phyloP scores from a whole-genome alignment of 176 grass and related monocot species.

The Sorghum bicolor region Sorghum_bicolor_NCBIv3 NC_012870.2:9726501-9727000 shows the following conservation, averaged over 20 bases:
- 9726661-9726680: constrained; percentile 57
- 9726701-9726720: constrained; percentile 38
- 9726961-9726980: constrained; percentile 50
- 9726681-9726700: constrained; percentile 20
- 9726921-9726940: constrained; percentile 38
- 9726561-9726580: not conserved
- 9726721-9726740: constrained; percentile 8
- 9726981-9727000: constrained; percentile 63
- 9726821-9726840: constrained; percentile 39
- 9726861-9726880: constrained; percentile 37
- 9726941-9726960: constrained; percentile 17
- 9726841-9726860: constrained; percentile 56
- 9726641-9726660: constrained; percentile 47
- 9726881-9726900: constrained; percentile 45
- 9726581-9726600: constrained; percentile 27
- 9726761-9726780: constrained; percentile 65
- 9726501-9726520: constrained; percentile 27
- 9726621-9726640: constrained; percentile 52
- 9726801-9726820: constrained; percentile 61
- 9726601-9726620: constrained; percentile 55
- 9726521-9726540: constrained; percentile 39
- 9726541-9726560: constrained; percentile 27
- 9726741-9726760: constrained; percentile 35
- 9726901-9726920: constrained; percentile 57
- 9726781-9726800: constrained; percentile 57